Conservation (phyloP, 371 early-diverging fungal species). For the Mortierella sp. region DNA sequence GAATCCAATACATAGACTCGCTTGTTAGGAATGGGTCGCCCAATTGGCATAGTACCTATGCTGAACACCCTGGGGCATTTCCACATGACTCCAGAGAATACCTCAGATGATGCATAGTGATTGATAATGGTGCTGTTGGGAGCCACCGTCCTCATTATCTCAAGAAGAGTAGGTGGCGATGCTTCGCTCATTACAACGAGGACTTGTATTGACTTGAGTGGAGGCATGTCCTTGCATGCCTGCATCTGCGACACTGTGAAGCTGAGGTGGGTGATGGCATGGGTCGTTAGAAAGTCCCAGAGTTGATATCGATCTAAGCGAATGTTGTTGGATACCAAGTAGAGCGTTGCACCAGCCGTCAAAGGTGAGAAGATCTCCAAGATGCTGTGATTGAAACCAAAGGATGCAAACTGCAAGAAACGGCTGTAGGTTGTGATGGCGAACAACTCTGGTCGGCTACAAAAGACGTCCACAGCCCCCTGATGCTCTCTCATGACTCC, state of each 20-base stretch:
- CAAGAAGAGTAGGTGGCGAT: no score
- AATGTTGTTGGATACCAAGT: no score
- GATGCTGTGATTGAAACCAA: conserved; percentile 3
- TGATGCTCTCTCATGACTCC: conserved; percentile 54
- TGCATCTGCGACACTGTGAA: no score
- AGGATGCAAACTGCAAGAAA: neutral
- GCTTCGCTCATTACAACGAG: neutral
- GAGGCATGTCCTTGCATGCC: no score
- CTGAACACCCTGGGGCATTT: neutral
- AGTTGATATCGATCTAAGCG: no score
- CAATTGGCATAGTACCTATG: neutral
- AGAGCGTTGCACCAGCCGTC: no score
- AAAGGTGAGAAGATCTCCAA: no score
- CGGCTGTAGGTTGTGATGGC: neutral
- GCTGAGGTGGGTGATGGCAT: no score
- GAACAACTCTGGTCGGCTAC: neutral
- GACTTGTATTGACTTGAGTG: no score
- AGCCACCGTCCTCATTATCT: neutral
- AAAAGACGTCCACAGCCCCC: conserved; percentile 21
- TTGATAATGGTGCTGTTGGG: neutral
- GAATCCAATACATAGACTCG: neutral
- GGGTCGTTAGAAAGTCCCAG: no score
- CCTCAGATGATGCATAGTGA: conserved; percentile 10
- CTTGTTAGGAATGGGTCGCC: neutral
- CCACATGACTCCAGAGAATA: neutral